Evolutionary conservation across 179 eudicot genomes (phyloP).

Genomic region (Amaranthus tricolor): DNA sequence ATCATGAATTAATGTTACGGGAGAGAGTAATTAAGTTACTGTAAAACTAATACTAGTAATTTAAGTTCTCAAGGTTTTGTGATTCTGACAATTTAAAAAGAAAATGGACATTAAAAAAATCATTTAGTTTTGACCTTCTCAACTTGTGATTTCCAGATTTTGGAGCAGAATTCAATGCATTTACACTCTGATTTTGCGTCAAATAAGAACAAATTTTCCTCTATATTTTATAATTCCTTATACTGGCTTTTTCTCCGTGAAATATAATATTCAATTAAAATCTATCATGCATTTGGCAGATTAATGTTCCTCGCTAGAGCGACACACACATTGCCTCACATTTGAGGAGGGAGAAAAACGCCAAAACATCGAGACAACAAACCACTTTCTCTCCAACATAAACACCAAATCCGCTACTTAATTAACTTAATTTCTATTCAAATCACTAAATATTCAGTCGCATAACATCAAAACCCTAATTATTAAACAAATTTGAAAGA

Average conservation of each 20-base stretch:
- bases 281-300: slow-evolving; percentile 31
- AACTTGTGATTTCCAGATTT: slow-evolving; percentile 34
- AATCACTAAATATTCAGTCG: background rate
- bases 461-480: slow-evolving; percentile 12
- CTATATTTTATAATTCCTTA: background rate
- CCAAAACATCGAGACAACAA: slow-evolving; percentile 16
- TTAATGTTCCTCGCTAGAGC: slow-evolving; percentile 27
- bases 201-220: background rate
- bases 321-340: slow-evolving; percentile 19
- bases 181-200: slow-evolving; percentile 19
- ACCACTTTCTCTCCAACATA: background rate
- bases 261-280: slow-evolving; percentile 9
- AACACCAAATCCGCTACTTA: background rate
- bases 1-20: too few relatives aligned
- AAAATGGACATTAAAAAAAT: slow-evolving; percentile 11
- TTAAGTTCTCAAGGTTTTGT: slow-evolving; percentile 2
- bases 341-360: slow-evolving; percentile 14
- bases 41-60: slow-evolving; percentile 3
- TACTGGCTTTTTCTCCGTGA: slow-evolving; percentile 8
- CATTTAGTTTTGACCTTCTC: slow-evolving; percentile 29
- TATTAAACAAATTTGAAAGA: background rate
- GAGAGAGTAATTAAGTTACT: background rate
- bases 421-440: background rate
- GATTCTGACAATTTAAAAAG: slow-evolving; percentile 21
- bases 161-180: slow-evolving; percentile 34